Conservation (phyloP, 768 basidiomycete genomes). For the Trametes cingulata region DNA sequence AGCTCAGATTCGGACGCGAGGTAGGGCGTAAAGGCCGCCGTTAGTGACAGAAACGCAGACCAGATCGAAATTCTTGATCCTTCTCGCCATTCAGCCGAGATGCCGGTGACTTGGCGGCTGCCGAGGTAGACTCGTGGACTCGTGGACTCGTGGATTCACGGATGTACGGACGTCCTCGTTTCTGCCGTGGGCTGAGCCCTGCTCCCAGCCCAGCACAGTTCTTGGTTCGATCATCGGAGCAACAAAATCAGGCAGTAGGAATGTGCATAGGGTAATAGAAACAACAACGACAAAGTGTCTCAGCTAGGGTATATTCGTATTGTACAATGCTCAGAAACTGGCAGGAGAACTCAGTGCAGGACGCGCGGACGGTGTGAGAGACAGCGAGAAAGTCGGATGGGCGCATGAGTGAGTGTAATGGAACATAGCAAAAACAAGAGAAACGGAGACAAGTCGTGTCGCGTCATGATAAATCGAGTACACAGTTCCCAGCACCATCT, state of each 20-base stretch:
- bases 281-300: slow-evolving; percentile 12
- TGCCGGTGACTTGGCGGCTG: too few relatives aligned
- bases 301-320: slow-evolving; percentile 20
- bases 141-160: too few relatives aligned
- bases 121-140: too few relatives aligned
- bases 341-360: background rate
- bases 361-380: background rate
- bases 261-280: slow-evolving; percentile 19
- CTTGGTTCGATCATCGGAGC: background rate
- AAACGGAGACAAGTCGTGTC: slow-evolving; percentile 16
- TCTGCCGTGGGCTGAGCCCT: too few relatives aligned
- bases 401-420: background rate
- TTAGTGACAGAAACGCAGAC: too few relatives aligned
- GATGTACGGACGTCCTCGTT: too few relatives aligned
- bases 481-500: slow-evolving; percentile 3
- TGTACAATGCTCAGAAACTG: slow-evolving; percentile 5
- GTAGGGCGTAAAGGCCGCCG: too few relatives aligned
- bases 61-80: too few relatives aligned
- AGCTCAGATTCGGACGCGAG: too few relatives aligned
- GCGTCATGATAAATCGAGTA: slow-evolving; percentile 20
- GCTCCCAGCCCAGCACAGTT: too few relatives aligned
- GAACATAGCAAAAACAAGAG: slow-evolving; percentile 21
- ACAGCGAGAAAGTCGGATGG: background rate
- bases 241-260: slow-evolving; percentile 5
- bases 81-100: too few relatives aligned